Percentiles rank a stretch among this genome's conserved stretches.
Conservation (phyloP, 768 basidiomycete genomes). For the Suillus brevipes region DNA sequence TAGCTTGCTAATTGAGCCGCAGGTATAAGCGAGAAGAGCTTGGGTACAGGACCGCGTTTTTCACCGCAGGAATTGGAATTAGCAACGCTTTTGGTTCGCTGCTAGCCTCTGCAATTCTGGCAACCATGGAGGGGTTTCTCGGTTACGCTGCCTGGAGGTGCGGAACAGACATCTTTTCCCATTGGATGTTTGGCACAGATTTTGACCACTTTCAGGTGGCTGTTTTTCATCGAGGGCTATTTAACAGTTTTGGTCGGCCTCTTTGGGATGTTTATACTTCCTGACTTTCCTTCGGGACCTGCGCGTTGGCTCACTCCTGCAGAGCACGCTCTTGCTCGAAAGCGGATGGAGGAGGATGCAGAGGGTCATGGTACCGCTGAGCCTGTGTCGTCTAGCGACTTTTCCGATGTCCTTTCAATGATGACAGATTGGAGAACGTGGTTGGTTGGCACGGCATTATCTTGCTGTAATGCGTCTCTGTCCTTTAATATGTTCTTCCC, state of each 20-base stretch:
- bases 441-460: conserved; percentile 67
- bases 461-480: conserved; percentile 51
- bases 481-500: conserved; percentile 80
- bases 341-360: conserved; percentile 60
- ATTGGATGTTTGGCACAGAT: neutral
- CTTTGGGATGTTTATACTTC: conserved; percentile 58
- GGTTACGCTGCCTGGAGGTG: conserved; percentile 72
- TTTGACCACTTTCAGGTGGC: conserved; percentile 47
- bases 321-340: conserved; percentile 52
- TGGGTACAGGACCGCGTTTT: conserved; percentile 61
- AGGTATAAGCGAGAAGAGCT: conserved; percentile 71
- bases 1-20: neutral
- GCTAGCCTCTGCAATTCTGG: conserved; percentile 70
- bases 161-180: conserved; percentile 17
- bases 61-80: conserved; percentile 70
- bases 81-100: conserved; percentile 79
- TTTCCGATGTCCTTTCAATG: conserved; percentile 52
- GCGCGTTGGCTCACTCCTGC: conserved; percentile 53
- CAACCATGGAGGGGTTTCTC: conserved; percentile 62
- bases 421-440: conserved; percentile 77
- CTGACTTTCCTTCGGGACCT: conserved; percentile 64
- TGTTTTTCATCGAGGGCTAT: conserved; percentile 64
- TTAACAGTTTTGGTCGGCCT: conserved; percentile 52
- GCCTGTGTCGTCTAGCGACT: conserved; percentile 34
- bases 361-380: conserved; percentile 49